Conservation (phyloP, 139 green algal genomes). For the Picochlorum sp. region DNA sequence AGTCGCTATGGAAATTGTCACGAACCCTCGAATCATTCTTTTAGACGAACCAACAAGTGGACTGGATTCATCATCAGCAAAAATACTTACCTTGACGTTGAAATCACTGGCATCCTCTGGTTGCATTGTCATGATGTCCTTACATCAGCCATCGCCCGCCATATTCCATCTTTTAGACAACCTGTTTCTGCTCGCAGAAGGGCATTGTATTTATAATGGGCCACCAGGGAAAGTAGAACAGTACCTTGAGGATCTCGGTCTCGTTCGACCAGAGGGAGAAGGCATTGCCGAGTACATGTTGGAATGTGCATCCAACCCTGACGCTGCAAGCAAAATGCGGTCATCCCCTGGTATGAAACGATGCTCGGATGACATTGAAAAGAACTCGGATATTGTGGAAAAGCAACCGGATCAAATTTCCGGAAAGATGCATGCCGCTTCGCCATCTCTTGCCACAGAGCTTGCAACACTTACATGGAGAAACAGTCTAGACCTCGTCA, state of each 20-base stretch:
- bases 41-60: constrained; percentile 59
- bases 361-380: neutral
- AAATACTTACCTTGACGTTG: constrained; percentile 48
- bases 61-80: constrained; percentile 58
- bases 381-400: constrained; percentile 5
- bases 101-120: constrained; percentile 36
- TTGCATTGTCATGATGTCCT: constrained; percentile 58
- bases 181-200: constrained; percentile 49
- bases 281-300: constrained; percentile 47
- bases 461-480: constrained; percentile 62
- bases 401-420: neutral
- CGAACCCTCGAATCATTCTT: constrained; percentile 32
- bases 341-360: neutral
- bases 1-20: constrained; percentile 73
- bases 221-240: constrained; percentile 11
- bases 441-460: constrained; percentile 25
- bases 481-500: constrained; percentile 44
- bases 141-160: constrained; percentile 68
- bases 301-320: constrained; percentile 24
- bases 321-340: constrained; percentile 16
- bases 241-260: constrained; percentile 17
- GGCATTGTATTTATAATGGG: constrained; percentile 47
- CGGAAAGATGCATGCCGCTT: neutral
- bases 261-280: constrained; percentile 26
- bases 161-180: constrained; percentile 58